phyloP scores from a whole-genome alignment of 306 rosid genomes.

The Quercus berberidifolia region DNA sequence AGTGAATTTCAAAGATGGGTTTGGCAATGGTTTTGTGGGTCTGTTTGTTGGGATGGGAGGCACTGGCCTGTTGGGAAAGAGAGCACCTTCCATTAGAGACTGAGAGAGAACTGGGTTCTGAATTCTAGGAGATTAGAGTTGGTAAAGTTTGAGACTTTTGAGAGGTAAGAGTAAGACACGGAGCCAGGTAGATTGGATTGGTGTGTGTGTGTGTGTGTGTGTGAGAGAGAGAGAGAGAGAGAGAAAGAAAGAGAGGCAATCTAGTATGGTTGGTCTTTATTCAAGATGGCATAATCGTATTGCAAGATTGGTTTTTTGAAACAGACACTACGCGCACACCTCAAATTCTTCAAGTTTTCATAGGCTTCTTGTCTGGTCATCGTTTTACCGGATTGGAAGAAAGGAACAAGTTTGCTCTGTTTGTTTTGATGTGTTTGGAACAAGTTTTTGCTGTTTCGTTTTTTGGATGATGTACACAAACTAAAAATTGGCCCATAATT shows the following conservation, averaged over 20 bases:
- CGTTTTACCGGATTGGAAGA: background rate
- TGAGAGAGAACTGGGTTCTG: background rate
- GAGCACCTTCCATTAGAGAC: constrained; percentile 67
- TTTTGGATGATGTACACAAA: too few relatives aligned
- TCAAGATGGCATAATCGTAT: constrained; percentile 13
- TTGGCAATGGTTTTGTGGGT: constrained; percentile 29
- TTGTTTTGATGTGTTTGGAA: too few relatives aligned
- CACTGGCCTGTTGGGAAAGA: constrained; percentile 62
- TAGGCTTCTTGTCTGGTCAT: background rate
- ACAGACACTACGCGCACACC: background rate
- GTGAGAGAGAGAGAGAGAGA: background rate
- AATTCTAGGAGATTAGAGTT: background rate
- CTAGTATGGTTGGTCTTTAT: constrained; percentile 16
- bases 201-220: background rate
- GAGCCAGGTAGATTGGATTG: constrained; percentile 1
- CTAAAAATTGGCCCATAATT: too few relatives aligned
- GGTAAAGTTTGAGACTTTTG: background rate
- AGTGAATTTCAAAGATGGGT: constrained; percentile 48
- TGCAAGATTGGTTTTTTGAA: background rate
- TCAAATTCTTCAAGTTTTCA: background rate
- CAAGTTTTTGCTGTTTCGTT: too few relatives aligned
- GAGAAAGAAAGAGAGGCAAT: background rate
- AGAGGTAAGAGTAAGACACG: background rate
- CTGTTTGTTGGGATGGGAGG: constrained; percentile 49
- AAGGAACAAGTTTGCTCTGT: background rate